Percentiles rank a stretch among this genome's conserved stretches.
Conservation (phyloP, 2,329 filamentous ascomycete genomes). For the Volutella citrinella region DNA sequence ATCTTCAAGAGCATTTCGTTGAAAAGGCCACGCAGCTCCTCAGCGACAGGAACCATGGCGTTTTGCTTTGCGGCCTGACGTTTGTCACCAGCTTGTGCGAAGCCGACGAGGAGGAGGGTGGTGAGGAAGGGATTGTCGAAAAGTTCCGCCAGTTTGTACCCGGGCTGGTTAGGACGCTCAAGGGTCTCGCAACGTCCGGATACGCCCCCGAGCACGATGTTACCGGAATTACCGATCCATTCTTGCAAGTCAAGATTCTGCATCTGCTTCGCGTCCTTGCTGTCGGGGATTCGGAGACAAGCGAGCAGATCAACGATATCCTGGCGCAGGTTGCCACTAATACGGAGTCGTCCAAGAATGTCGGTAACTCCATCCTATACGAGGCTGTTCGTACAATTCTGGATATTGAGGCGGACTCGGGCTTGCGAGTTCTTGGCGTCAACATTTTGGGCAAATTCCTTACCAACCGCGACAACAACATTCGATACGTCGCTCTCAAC, state of each 20-base stretch:
- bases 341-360: conserved; percentile 96
- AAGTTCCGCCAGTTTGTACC: conserved; percentile 87
- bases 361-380: conserved; percentile 96
- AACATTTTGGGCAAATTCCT: conserved; percentile 98
- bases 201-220: conserved; percentile 98
- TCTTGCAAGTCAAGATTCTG: conserved; percentile 94
- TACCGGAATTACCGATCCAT: conserved; percentile 95
- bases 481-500: conserved; percentile 95
- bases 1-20: conserved; percentile 93
- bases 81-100: conserved; percentile 90
- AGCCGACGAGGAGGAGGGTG: conserved; percentile 87
- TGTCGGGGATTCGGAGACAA: conserved; percentile 80
- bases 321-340: conserved; percentile 96
- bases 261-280: conserved; percentile 81
- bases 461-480: conserved; percentile 98
- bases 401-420: conserved; percentile 96
- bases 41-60: conserved; percentile 92
- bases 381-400: conserved; percentile 96
- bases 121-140: conserved; percentile 85
- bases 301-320: conserved; percentile 98
- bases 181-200: conserved; percentile 88
- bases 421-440: conserved; percentile 87
- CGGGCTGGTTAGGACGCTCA: conserved; percentile 83
- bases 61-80: conserved; percentile 87
- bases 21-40: conserved; percentile 89